These are phyloP conservation scores for Delitschia confertaspora DNA, from an alignment of 495 filamentous ascomycete genomes.

Conservation along the genomic window DNA sequence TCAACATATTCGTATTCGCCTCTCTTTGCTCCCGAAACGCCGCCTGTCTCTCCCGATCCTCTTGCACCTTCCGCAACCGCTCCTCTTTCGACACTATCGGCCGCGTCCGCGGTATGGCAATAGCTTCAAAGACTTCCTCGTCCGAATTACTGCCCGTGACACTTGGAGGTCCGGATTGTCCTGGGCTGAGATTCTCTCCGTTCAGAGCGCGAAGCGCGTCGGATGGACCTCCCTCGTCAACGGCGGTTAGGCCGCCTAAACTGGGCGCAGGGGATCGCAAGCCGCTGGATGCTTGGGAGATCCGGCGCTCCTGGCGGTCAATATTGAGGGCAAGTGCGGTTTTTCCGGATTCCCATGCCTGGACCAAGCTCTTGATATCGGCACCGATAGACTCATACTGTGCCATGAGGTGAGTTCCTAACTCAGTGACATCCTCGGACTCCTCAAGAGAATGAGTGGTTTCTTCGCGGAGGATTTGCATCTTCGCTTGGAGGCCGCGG, in stretches of 20 bases:
- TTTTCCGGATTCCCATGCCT: conserved; percentile 87
- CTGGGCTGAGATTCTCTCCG: conserved; percentile 43
- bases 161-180: conserved; percentile 37
- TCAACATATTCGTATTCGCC: conserved; percentile 78
- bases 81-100: conserved; percentile 76
- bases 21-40: conserved; percentile 60
- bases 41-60: conserved; percentile 67
- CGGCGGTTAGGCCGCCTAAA: conserved; percentile 73
- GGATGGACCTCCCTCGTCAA: conserved; percentile 67
- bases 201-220: conserved; percentile 70
- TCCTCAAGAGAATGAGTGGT: conserved; percentile 67
- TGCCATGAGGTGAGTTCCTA: conserved; percentile 64
- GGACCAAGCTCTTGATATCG: conserved; percentile 71
- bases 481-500: conserved; percentile 84
- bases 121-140: conserved; percentile 84
- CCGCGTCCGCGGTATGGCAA: conserved; percentile 60
- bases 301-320: conserved; percentile 58
- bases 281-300: conserved; percentile 45
- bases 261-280: conserved; percentile 69
- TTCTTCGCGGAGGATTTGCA: conserved; percentile 87
- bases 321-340: conserved; percentile 63
- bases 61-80: conserved; percentile 76
- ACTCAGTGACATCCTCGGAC: conserved; percentile 60
- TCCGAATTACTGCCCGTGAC: conserved; percentile 37
- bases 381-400: conserved; percentile 93